Evolutionary conservation across 108 stramenopile species (phyloP).

Genomic region (Pseudonitzschia multiseries): DNA sequence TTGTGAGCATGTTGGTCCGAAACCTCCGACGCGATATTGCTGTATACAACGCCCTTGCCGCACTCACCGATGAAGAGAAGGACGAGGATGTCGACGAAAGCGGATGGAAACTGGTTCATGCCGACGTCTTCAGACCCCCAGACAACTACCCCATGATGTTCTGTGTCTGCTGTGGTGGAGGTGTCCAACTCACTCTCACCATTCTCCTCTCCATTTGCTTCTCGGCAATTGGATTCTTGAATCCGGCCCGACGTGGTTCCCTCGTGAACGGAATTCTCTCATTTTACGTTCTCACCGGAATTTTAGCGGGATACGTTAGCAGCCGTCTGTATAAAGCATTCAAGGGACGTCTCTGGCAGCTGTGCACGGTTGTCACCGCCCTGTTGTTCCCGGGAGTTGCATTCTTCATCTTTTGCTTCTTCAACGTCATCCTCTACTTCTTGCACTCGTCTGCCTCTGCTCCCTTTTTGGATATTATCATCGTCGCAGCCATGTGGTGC

Average conservation of each 20-base stretch:
- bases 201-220: conserved; percentile 76
- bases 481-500: conserved; percentile 98
- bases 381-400: conserved; percentile 86
- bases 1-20: conserved; percentile 93
- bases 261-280: conserved; percentile 88
- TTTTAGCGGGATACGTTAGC: conserved; percentile 84
- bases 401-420: conserved; percentile 81
- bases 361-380: conserved; percentile 93
- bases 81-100: conserved; percentile 90
- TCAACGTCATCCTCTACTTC: conserved; percentile 90
- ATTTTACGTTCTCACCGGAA: conserved; percentile 92
- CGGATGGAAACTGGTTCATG: conserved; percentile 99
- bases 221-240: conserved; percentile 91
- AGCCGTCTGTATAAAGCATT: conserved; percentile 93
- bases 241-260: conserved; percentile 91
- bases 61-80: conserved; percentile 88
- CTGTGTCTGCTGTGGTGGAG: conserved; percentile 95
- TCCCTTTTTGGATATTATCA: conserved; percentile 90
- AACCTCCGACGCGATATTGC: conserved; percentile 94
- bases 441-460: conserved; percentile 90
- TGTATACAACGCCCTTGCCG: conserved; percentile 92
- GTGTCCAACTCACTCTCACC: conserved; percentile 77
- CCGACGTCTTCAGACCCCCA: conserved; percentile 99
- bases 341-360: conserved; percentile 92
- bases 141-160: conserved; percentile 89